Conservation (phyloP, 2,329 filamentous ascomycete species). For the Fusarium sp. region DNA sequence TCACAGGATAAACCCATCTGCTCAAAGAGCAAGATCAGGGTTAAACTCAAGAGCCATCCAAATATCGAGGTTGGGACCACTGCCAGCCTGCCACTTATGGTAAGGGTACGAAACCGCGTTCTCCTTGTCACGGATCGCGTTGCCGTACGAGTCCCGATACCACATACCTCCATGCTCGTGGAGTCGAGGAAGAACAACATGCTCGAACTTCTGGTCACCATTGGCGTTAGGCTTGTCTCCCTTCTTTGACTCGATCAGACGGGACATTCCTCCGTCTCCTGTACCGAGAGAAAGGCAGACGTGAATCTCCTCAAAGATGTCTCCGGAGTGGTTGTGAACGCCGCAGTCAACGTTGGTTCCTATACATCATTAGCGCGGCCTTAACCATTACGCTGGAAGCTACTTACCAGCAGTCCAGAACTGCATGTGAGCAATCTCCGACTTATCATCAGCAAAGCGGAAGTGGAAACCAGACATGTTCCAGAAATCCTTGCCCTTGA, state of each 20-base stretch:
- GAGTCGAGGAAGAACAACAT: background rate
- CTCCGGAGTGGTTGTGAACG: background rate
- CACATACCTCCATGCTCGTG: constrained; percentile 16
- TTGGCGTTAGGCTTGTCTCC: background rate
- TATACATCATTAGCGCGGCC: background rate
- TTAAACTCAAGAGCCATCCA: constrained; percentile 25
- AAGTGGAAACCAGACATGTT: constrained; percentile 16
- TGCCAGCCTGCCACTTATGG: constrained; percentile 18
- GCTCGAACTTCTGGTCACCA: background rate
- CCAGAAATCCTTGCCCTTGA: constrained; percentile 12
- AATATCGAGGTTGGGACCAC: constrained; percentile 11
- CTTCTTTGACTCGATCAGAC: background rate
- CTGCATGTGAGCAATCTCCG: constrained; percentile 10
- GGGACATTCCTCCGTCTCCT: background rate
- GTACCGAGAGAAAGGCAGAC: background rate
- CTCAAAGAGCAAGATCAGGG: background rate
- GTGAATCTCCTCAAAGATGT: background rate
- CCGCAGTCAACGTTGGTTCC: background rate
- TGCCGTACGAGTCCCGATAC: constrained; percentile 1
- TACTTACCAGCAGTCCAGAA: constrained; percentile 23
- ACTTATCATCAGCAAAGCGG: constrained; percentile 1
- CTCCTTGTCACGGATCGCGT: constrained; percentile 1
- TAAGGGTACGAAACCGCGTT: constrained; percentile 6
- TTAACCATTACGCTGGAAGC: too few relatives aligned
- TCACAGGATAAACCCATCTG: background rate